Base-by-base conservation (phyloP, 2,329 filamentous ascomycete genomes). In the Trichoderma aggressivum region DNA sequence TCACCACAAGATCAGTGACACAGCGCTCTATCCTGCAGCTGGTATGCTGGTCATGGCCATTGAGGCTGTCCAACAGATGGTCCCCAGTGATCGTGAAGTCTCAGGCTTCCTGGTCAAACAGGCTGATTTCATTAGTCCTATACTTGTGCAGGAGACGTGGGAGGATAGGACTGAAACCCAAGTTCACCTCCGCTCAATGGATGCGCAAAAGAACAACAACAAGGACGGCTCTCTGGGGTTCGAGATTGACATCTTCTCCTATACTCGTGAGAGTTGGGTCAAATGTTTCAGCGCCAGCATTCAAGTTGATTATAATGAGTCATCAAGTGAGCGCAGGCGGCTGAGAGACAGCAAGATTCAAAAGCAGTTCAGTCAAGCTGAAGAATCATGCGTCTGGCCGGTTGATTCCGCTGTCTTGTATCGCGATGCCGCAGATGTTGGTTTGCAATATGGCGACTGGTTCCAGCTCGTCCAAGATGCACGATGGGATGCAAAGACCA, bases 1-100 rank as follows among this genome's bases (percentile, higher is more conserved):
- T 0, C 82, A 85, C 58, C 84, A 88, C 72, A 77, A 76, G 24
- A 72, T 87, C 1, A 76, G 80, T 2, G 34, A 36, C 34, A 14
- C 34, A 14, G 12, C 12, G 12, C 12, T 36, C 3, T 84, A 84
- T 53, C 85, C 85, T 0, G 79, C 74, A 2, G 81, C 84, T 0
- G 84, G 78, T 0, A 85, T 83, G 70, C 67, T 86, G 1, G 76
- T 79, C 5, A 83, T 86, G 78, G 82, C 79, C 0, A 79, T 81
- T 6, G 83, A 84, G 73, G 84, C 84, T 3, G 75, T 75, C 12
- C 67, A 71, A 2, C 73, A 76, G 59, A 53, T 75, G 10, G 18
- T 14, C n/a, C 26, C 63, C 12, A 26, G 11, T 11, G 56, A 34
- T 8, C 47, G 11, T 5, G n/a, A 50, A 6, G 18, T 71, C 2